Evolutionary conservation across 345 rosid genomes (phyloP), one percentile per base, ranked within the genome.

Genomic region (Camelina sativa): DNA sequence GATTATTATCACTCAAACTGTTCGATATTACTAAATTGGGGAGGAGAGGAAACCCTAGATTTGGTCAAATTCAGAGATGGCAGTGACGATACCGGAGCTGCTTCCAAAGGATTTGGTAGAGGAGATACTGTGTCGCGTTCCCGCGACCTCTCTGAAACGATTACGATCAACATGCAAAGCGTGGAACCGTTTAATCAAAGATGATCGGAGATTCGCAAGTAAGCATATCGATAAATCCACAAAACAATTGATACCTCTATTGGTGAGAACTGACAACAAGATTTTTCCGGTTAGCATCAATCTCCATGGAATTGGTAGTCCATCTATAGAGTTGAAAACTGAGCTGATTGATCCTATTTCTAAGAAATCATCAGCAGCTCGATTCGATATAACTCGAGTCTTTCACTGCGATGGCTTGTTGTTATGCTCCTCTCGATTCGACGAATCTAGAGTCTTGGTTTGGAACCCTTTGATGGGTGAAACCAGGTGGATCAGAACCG

Each of bases 61-160:
- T 40, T 43, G 47, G 37, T 34, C 1, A 8, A 1, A 12, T 0
- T 12, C 16, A 43, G 47, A 43, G n/a, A 13, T 13, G 41, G 0
- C n/a, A 4, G 13, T 43, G 47, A 43, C 47, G 16, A 1, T 4
- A 43, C 47, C 17, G 6, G 19, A 44, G 6, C 17, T 5, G 6
- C 50, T 44, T 44, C 17, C 17, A 2, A 44, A 44, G 1, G 50
- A 44, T 15, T 44, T 44, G 50, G 50, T 44, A 44, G 50, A 44
- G 50, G 50, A 44, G 50, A 43, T 43, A 43, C 48, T 43, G 3
- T 43, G 48, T 44, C 50, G 50, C 48, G 48, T 44, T 44, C 48
- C 16, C 7, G 48, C 48, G 0, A 44, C 48, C 2, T 44, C 48
- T 44, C 17, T 44, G 48, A 44, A 15, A 44, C 48, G 48, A 0